Evolutionary conservation across 108 stramenopile genomes (phyloP).

Genomic region (Discostella pseudostelligera): DNA sequence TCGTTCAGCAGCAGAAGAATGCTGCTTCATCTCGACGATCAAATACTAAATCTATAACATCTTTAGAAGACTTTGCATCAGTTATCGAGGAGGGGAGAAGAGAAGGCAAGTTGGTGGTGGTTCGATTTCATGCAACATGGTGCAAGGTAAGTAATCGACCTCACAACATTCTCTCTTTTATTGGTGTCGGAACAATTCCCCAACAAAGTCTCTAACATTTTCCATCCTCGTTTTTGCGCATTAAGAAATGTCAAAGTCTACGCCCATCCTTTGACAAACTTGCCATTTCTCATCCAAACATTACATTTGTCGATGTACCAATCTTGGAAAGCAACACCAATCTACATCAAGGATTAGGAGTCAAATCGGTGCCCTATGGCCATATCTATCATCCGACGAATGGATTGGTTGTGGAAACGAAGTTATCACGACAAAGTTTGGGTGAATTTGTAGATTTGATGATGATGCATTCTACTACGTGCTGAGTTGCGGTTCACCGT

Average conservation of each 20-base stretch:
- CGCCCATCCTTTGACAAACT: conserved; percentile 53
- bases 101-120: conserved; percentile 50
- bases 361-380: conserved; percentile 55
- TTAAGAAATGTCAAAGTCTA: conserved; percentile 60
- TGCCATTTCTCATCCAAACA: conserved; percentile 38
- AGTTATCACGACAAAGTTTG: conserved; percentile 47
- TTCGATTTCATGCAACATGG: conserved; percentile 69
- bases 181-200: no score
- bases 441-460: conserved; percentile 35
- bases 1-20: conserved; percentile 8
- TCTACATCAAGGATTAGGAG: conserved; percentile 70
- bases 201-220: no score
- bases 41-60: conserved; percentile 43
- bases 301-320: conserved; percentile 73
- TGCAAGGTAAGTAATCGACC: conserved; percentile 54
- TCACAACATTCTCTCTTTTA: not conserved
- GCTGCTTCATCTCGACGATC: conserved; percentile 25
- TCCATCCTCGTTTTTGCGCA: not conserved
- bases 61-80: conserved; percentile 59
- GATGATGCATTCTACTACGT: conserved; percentile 19
- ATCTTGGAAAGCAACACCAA: conserved; percentile 62
- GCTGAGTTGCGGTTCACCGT: not conserved
- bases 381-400: conserved; percentile 66
- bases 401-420: conserved; percentile 64
- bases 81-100: conserved; percentile 55